Evolutionary conservation across 352 stramenopile species (phyloP), one percentile per base, ranked within the genome.

Genomic region (Globisporangium echinulatum): DNA sequence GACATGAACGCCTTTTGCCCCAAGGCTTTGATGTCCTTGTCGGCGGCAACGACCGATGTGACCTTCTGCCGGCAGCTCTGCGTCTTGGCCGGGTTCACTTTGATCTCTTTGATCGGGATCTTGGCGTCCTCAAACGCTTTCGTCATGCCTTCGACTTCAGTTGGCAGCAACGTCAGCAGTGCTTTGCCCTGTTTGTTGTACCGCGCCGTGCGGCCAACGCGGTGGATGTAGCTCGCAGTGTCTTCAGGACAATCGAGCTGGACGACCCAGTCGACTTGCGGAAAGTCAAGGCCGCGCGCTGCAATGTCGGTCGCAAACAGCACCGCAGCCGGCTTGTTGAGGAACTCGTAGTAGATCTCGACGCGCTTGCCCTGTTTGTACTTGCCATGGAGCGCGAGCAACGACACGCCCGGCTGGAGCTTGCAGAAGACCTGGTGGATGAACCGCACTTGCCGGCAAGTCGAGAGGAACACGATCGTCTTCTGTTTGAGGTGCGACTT

Each of bases 271-370:
- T 99, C 97, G 15, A 99, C 96, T 43, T 90, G 78, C 10, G 97
- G 97, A 76, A 99, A 99, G 65, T 99, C 98, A 17, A 99, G 80
- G 37, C 98, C 97, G 46, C 98, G 82, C 7, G 96, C 92, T 0
- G 97, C 97, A 58, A 99, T 97, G 72, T 99, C 98, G 0, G 98
- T 99, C 5, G 95, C 94, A 70, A 99, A 99, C 10, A 99, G 64
- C 44, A 99, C 96, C 13, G 79, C 82, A n/a, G 87, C 80, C 0
- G 85, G 85, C 25, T 93, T 94, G 79, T 94, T 94, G 17, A 98
- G 66, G 71, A 99, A 99, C 68, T 99, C 97, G 63, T 99, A 99
- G 79, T 99, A 99, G 44, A 99, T 95, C 64, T 99, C 89, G 9
- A 98, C 97, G 46, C 98, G 90, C 66, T 97, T 98, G 8, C 91